These are phyloP conservation scores for Candida tetrigidarum DNA, from an alignment of 1,139 yeast genomes.

Conservation along the genomic window DNA sequence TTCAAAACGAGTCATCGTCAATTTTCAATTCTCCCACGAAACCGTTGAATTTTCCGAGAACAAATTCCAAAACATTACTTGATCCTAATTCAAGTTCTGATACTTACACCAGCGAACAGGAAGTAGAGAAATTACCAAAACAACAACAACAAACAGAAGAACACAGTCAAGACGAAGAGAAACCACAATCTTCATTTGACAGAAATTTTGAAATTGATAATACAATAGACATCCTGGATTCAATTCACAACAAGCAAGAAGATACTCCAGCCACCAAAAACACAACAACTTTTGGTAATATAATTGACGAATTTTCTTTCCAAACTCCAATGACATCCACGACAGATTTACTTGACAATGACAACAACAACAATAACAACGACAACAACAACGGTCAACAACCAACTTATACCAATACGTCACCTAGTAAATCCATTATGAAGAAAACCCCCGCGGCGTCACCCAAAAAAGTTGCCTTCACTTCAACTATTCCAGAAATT, in stretches of 20 bases:
- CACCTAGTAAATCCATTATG: slow-evolving; percentile 49
- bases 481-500: slow-evolving; percentile 35
- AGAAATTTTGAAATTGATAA: slow-evolving; percentile 33
- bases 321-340: slow-evolving; percentile 33
- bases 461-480: slow-evolving; percentile 48
- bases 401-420: slow-evolving; percentile 18
- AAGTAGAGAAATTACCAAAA: slow-evolving; percentile 11
- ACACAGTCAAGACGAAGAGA: not conserved
- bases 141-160: slow-evolving; percentile 5
- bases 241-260: slow-evolving; percentile 13
- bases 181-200: slow-evolving; percentile 23
- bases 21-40: slow-evolving; percentile 36
- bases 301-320: slow-evolving; percentile 35
- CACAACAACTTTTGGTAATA: slow-evolving; percentile 17
- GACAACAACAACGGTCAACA: slow-evolving; percentile 5
- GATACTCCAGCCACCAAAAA: not conserved
- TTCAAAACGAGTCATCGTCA: slow-evolving; percentile 13
- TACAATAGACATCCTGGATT: slow-evolving; percentile 21
- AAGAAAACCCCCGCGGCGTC: slow-evolving; percentile 34
- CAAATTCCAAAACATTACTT: slow-evolving; percentile 15
- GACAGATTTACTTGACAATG: slow-evolving; percentile 20
- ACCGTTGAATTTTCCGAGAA: slow-evolving; percentile 35
- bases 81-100: slow-evolving; percentile 48
- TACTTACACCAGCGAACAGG: slow-evolving; percentile 42
- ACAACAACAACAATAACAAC: not conserved